These are phyloP conservation scores for Eremothecium sinecaudum DNA, from an alignment of 1,139 yeast genomes.

Conservation along the genomic window DNA sequence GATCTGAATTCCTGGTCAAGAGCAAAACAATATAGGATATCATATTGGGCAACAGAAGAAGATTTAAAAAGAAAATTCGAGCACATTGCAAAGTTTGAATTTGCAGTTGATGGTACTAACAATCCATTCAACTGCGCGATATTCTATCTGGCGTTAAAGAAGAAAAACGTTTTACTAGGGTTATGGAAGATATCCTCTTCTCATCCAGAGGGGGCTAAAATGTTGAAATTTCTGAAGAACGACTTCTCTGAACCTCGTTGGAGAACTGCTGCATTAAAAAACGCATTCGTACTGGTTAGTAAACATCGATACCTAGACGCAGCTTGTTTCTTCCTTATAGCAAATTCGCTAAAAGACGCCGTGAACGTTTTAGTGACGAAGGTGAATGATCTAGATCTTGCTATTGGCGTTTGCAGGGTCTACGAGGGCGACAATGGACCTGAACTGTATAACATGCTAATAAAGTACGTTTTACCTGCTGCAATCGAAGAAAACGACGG, in stretches of 20 bases:
- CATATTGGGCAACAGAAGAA: slow-evolving; percentile 61
- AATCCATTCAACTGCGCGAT: slow-evolving; percentile 73
- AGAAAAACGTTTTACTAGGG: slow-evolving; percentile 67
- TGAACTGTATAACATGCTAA: slow-evolving; percentile 43
- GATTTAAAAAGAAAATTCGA: slow-evolving; percentile 52
- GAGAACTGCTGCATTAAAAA: slow-evolving; percentile 82
- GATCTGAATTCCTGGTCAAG: slow-evolving; percentile 51
- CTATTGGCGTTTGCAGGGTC: slow-evolving; percentile 71
- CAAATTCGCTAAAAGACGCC: slow-evolving; percentile 65
- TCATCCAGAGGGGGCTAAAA: slow-evolving; percentile 74
- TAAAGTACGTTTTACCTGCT: slow-evolving; percentile 44
- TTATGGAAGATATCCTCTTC: slow-evolving; percentile 74
- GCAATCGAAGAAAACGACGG: slow-evolving; percentile 60
- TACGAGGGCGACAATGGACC: slow-evolving; percentile 52
- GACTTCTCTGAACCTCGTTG: slow-evolving; percentile 70
- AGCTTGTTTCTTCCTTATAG: slow-evolving; percentile 82
- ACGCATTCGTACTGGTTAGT: slow-evolving; percentile 83
- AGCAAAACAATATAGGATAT: slow-evolving; percentile 53
- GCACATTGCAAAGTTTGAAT: slow-evolving; percentile 59
- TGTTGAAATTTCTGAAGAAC: slow-evolving; percentile 63
- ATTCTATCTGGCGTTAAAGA: slow-evolving; percentile 66
- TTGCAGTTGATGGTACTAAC: slow-evolving; percentile 35
- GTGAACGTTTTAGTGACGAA: slow-evolving; percentile 63
- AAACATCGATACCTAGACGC: slow-evolving; percentile 83
- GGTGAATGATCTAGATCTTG: slow-evolving; percentile 58